Evolutionary conservation across 352 stramenopile species (phyloP).

Genomic region (Phytophthora lateralis): DNA sequence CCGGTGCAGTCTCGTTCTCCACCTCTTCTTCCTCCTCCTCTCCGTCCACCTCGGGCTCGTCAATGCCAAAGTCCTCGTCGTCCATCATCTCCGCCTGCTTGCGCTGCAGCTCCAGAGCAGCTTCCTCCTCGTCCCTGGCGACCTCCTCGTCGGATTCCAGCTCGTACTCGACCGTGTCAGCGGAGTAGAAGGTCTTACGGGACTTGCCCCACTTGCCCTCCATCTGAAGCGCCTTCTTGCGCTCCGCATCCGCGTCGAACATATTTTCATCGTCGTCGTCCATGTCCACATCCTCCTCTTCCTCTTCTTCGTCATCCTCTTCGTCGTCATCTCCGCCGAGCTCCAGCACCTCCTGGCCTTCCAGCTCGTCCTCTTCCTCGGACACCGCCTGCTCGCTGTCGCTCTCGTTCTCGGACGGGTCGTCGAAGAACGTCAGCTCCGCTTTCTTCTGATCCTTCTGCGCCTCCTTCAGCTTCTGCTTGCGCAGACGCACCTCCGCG

Average conservation of each 20-base stretch:
- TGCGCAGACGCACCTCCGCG: conserved; percentile 69
- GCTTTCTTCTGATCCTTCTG: conserved; percentile 62
- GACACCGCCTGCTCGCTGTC: conserved; percentile 59
- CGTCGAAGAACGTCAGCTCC: conserved; percentile 87
- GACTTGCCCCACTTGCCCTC: conserved; percentile 86
- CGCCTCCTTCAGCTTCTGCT: conserved; percentile 65
- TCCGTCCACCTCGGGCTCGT: conserved; percentile 43
- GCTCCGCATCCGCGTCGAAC: conserved; percentile 67
- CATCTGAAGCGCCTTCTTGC: conserved; percentile 78
- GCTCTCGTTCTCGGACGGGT: conserved; percentile 80
- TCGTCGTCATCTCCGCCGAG: conserved; percentile 57
- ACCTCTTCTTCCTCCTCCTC: conserved; percentile 50
- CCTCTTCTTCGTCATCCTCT: conserved; percentile 34
- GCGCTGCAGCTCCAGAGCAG: conserved; percentile 80
- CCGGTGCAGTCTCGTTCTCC: conserved; percentile 22
- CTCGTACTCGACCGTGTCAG: conserved; percentile 84
- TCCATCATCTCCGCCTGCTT: conserved; percentile 88
- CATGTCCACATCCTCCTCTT: conserved; percentile 33
- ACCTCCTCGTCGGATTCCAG: conserved; percentile 80
- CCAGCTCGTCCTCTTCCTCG: conserved; percentile 63
- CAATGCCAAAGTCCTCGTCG: conserved; percentile 87
- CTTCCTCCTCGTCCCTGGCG: conserved; percentile 84
- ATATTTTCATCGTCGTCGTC: conserved; percentile 56
- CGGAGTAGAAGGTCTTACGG: conserved; percentile 89
- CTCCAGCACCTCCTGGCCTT: conserved; percentile 74